Percentiles rank a stretch among this genome's conserved stretches.
These are phyloP conservation scores for Clarireedia sp. DNA, from an alignment of 2,329 filamentous ascomycete genomes.

Conservation along the genomic window DNA sequence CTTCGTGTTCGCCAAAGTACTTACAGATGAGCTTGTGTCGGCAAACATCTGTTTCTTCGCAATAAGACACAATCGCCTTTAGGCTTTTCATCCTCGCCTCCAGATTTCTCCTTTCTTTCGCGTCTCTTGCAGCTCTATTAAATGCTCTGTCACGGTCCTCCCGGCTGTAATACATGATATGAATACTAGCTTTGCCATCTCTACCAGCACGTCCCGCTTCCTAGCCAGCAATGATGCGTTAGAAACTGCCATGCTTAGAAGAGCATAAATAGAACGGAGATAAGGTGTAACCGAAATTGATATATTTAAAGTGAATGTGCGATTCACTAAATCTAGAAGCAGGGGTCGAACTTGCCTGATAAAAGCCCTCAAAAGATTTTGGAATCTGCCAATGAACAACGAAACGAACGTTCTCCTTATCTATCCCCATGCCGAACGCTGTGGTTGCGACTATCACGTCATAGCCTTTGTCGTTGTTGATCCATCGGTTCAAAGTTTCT, in stretches of 20 bases:
- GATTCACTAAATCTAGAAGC: no score
- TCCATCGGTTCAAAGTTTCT: constrained; percentile 63
- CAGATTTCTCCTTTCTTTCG: constrained; percentile 36
- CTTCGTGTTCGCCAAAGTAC: constrained; percentile 64
- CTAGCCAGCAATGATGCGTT: constrained; percentile 7
- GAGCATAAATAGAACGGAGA: no score
- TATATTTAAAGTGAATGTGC: no score
- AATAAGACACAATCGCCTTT: constrained; percentile 66
- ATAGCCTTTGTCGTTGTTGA: constrained; percentile 65
- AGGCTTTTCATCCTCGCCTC: constrained; percentile 54
- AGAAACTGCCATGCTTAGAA: no score
- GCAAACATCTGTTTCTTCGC: constrained; percentile 66
- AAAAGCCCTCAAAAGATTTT: constrained; percentile 92
- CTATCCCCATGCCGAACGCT: constrained; percentile 96
- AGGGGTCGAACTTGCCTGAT: constrained; percentile 44
- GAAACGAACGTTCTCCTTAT: constrained; percentile 90
- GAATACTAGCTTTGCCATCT: constrained; percentile 79
- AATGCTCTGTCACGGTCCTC: constrained; percentile 75
- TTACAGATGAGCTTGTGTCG: constrained; percentile 66
- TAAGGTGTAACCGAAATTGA: no score
- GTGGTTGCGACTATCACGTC: constrained; percentile 93
- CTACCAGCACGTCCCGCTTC: constrained; percentile 87
- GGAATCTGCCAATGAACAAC: constrained; percentile 92
- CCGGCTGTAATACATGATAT: constrained; percentile 83
- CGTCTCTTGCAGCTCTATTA: constrained; percentile 43